Evolutionary conservation across 495 filamentous ascomycete genomes (phyloP).

Genomic region (Darksidea phi): DNA sequence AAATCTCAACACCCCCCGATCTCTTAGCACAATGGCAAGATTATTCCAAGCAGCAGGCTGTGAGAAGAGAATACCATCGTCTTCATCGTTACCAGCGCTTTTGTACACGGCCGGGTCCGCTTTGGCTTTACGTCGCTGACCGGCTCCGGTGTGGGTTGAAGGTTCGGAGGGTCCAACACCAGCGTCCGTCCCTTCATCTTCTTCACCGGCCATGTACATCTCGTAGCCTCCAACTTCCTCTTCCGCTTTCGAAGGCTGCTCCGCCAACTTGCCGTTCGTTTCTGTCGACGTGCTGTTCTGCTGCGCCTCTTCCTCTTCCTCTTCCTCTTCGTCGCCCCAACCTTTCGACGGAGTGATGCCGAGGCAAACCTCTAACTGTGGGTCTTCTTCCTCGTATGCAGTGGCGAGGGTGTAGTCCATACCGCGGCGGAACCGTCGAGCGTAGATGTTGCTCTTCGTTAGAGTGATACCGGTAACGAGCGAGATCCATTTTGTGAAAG

Average conservation of each 20-base stretch:
- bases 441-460: constrained; percentile 62
- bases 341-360: constrained; percentile 76
- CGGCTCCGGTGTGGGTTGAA: constrained; percentile 41
- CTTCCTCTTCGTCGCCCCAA: constrained; percentile 72
- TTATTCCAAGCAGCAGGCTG: constrained; percentile 87
- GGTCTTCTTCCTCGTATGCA: constrained; percentile 68
- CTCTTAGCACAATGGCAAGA: constrained; percentile 82
- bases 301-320: constrained; percentile 36
- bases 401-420: constrained; percentile 92
- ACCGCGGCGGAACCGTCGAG: constrained; percentile 80
- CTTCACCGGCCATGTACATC: constrained; percentile 86
- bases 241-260: constrained; percentile 39
- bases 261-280: constrained; percentile 4
- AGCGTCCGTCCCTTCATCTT: constrained; percentile 57
- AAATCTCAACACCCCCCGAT: constrained; percentile 81
- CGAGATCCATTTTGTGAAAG: constrained; percentile 88
- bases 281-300: constrained; percentile 2
- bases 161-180: constrained; percentile 22
- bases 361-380: constrained; percentile 83
- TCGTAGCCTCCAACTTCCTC: constrained; percentile 76
- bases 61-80: constrained; percentile 88
- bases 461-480: constrained; percentile 71
- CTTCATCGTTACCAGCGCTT: constrained; percentile 61
- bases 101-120: constrained; percentile 77
- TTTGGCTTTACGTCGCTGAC: constrained; percentile 36